Conservation (phyloP, 2,329 filamentous ascomycete species). For the Sporothrix schenckii region DNA sequence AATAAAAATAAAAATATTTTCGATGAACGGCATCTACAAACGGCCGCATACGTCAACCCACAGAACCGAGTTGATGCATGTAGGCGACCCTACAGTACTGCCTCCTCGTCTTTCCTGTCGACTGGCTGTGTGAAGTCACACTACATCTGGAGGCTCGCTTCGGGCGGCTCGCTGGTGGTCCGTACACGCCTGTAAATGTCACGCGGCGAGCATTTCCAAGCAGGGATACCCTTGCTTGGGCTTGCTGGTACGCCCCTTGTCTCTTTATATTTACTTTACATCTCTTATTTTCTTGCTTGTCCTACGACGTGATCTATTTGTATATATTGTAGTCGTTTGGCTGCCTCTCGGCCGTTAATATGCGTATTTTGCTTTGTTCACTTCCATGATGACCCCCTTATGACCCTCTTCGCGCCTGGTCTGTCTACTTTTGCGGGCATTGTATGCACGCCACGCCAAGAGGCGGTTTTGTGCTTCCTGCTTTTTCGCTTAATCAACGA, state of each 20-base stretch:
- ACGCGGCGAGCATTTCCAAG: not conserved
- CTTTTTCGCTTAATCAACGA: constrained; percentile 27
- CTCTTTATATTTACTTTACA: not conserved
- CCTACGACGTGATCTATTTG: not conserved
- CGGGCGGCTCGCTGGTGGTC: constrained; percentile 20
- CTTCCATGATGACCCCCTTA: not conserved
- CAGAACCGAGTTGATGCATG: not conserved
- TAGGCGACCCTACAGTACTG: not conserved
- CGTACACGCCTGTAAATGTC: not conserved
- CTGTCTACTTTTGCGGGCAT: constrained; percentile 7
- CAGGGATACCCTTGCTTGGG: constrained; percentile 27
- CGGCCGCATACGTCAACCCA: not conserved
- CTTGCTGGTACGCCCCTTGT: not conserved
- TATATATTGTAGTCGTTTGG: constrained; percentile 13
- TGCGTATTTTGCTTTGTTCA: constrained; percentile 13
- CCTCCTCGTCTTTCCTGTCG: not conserved
- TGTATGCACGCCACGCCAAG: not conserved
- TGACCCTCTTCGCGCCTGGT: not conserved
- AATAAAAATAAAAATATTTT: no score
- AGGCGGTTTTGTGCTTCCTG: constrained; percentile 25
- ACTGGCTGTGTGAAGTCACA: not conserved
- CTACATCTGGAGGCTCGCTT: constrained; percentile 18
- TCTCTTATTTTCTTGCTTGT: not conserved
- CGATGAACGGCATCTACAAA: not conserved
- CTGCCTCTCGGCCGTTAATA: constrained; percentile 31